Base-by-base conservation (phyloP, 352 stramenopile genomes). In the Phytophthora melonis region DNA sequence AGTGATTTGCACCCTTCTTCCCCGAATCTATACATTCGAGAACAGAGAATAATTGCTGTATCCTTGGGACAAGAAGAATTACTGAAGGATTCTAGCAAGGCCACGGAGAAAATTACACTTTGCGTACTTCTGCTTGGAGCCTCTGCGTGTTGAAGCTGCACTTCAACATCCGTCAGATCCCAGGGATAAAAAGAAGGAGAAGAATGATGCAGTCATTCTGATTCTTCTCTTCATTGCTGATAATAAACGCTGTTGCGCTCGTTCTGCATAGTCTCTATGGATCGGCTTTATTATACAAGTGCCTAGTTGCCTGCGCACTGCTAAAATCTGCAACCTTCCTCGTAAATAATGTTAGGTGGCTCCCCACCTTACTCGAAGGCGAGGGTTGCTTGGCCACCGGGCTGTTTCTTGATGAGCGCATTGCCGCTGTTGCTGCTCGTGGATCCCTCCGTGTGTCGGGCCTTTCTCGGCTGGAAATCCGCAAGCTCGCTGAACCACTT, bases 401-500 rank as follows among this genome's bases (percentile, higher is more conserved):
- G 16, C 18, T 77, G 63, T 41, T 74, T 80, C 59, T 69, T 80
- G 64, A 77, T 80, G 32, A 59, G 52, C 10, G 54, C 59, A 25
- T 70, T 75, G 27, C 25, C 47, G 36, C 52, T 53, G 25, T 21
- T 55, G n/a, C 11, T 60, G 30, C 11, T 55, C 4, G 10, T 67
- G 6, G 10, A 39, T 50, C 30, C 61, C 49, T 21, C 18, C 4
- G 65, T 74, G 54, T 66, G 62, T n/a, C 70, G 70, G n/a, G 66
- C 47, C 47, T 8, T 56, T 55, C 49, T 41, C 27, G 66, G 70
- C 13, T 73, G 66, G 68, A 78, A 75, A 66, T 78, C 54, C 32
- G 70, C 70, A 27, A 79, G 77, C 19, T 84, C 71, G 52, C 76
- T 80, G 65, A 86, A 83, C 68, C 71, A 93, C 60, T 81, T 82